Conservation (phyloP, 2,329 filamentous ascomycete genomes). For the Colletotrichum sp. region DNA sequence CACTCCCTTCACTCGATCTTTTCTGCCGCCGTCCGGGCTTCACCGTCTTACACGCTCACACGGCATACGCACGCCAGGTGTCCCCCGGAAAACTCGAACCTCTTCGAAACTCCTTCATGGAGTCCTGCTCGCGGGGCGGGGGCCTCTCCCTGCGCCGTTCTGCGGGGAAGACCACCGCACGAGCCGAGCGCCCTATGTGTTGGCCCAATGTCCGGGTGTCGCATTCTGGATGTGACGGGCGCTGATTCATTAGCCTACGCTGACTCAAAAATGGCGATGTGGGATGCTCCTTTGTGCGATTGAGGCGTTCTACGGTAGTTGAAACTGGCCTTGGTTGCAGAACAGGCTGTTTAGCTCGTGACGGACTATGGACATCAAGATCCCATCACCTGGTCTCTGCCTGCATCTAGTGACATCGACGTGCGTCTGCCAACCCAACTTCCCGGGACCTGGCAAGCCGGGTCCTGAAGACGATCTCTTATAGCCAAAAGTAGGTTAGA, state of each 20-base stretch:
- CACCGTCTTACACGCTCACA: not conserved
- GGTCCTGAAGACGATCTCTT: not conserved
- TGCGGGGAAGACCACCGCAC: constrained; percentile 4
- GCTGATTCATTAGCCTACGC: not conserved
- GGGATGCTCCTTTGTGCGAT: not conserved
- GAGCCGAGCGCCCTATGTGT: not conserved
- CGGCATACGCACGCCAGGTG: not conserved
- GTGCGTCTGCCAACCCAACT: not conserved
- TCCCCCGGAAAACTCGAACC: constrained; percentile 10
- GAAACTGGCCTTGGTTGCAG: not conserved
- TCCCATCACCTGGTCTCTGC: not conserved
- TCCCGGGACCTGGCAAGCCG: not conserved
- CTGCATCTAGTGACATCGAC: not conserved
- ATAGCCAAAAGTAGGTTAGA: not conserved
- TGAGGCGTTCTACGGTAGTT: not conserved
- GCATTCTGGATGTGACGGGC: not conserved
- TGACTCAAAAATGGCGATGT: not conserved
- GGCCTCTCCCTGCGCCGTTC: not conserved
- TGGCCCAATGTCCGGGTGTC: not conserved
- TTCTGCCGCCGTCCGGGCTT: not conserved
- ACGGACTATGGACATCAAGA: not conserved
- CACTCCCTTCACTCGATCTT: not conserved
- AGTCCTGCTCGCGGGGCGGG: not conserved
- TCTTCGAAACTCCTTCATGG: constrained; percentile 5
- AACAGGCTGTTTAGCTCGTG: not conserved